Evolutionary conservation across 768 basidiomycete genomes (phyloP).

Genomic region (Naematelia encephala): DNA sequence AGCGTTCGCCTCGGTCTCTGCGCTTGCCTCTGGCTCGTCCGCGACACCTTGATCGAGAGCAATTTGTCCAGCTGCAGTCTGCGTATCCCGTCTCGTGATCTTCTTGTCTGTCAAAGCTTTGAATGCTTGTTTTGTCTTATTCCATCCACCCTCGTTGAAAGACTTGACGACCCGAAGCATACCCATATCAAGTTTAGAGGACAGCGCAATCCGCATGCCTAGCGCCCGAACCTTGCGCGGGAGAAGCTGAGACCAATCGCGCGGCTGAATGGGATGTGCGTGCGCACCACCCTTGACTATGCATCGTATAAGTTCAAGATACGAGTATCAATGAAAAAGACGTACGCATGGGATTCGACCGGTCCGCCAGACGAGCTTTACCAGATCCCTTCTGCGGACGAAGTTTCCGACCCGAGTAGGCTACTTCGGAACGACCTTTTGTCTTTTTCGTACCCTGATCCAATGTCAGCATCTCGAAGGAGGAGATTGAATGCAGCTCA

Average conservation of each 20-base stretch:
- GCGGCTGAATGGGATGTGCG: constrained; percentile 84
- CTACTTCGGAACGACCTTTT: constrained; percentile 86
- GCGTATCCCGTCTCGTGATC: too few species aligned
- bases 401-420: constrained; percentile 83
- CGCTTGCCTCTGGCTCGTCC: too few species aligned
- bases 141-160: constrained; percentile 42
- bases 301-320: constrained; percentile 50
- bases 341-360: constrained; percentile 55
- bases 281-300: constrained; percentile 78
- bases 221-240: constrained; percentile 89
- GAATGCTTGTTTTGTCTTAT: constrained; percentile 56
- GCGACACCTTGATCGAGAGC: too few species aligned
- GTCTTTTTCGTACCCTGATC: constrained; percentile 73
- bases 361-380: constrained; percentile 82
- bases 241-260: constrained; percentile 86
- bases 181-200: constrained; percentile 72
- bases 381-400: constrained; percentile 89
- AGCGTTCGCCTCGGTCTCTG: too few species aligned
- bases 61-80: too few species aligned
- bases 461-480: neutral
- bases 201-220: constrained; percentile 87
- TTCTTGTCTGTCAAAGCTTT: constrained; percentile 62
- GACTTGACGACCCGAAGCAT: constrained; percentile 67
- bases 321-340: constrained; percentile 2
- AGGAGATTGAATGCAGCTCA: constrained; percentile 8